Conservation (phyloP, 495 filamentous ascomycete genomes). For the Tetracladium setigerum region DNA sequence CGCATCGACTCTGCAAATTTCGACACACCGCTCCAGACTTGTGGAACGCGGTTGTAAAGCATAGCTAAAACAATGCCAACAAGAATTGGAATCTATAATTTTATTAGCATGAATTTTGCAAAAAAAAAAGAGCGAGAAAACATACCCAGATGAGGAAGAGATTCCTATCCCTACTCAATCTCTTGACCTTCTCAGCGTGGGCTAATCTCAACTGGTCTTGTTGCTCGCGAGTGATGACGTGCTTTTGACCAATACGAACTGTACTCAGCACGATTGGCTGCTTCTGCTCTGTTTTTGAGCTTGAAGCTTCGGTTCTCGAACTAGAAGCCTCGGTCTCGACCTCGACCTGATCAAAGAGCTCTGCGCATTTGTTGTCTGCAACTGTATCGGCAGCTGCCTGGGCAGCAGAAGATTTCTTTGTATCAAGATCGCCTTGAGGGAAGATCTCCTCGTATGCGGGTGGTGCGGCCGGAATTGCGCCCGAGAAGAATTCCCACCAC, state of each 20-base stretch:
- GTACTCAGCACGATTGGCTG: conserved; percentile 30
- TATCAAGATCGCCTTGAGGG: conserved; percentile 45
- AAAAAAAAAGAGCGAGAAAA: conserved; percentile 19
- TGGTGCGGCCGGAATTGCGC: conserved; percentile 38
- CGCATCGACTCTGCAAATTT: conserved; percentile 8
- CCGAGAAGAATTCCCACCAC: conserved; percentile 61
- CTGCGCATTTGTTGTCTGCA: conserved; percentile 59
- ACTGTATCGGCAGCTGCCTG: conserved; percentile 57
- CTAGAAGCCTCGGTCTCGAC: conserved; percentile 9
- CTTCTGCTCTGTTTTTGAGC: conserved; percentile 13
- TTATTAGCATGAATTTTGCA: conserved; percentile 19
- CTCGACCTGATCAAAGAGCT: conserved; percentile 42
- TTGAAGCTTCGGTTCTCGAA: conserved; percentile 16
- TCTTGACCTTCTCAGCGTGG: conserved; percentile 69
- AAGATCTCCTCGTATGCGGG: conserved; percentile 81
- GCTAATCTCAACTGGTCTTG: conserved; percentile 64
- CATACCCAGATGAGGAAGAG: conserved; percentile 81
- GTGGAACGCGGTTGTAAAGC: conserved; percentile 51
- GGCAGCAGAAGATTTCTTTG: conserved; percentile 54
- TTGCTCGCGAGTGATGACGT: conserved; percentile 58
- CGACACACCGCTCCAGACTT: conserved; percentile 7
- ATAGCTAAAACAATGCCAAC: conserved; percentile 57
- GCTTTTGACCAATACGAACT: conserved; percentile 43
- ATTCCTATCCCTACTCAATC: conserved; percentile 65
- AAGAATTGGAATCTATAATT: conserved; percentile 45